Evolutionary conservation across 768 basidiomycete species (phyloP).

Genomic region (Phlegmacium glaucopus): DNA sequence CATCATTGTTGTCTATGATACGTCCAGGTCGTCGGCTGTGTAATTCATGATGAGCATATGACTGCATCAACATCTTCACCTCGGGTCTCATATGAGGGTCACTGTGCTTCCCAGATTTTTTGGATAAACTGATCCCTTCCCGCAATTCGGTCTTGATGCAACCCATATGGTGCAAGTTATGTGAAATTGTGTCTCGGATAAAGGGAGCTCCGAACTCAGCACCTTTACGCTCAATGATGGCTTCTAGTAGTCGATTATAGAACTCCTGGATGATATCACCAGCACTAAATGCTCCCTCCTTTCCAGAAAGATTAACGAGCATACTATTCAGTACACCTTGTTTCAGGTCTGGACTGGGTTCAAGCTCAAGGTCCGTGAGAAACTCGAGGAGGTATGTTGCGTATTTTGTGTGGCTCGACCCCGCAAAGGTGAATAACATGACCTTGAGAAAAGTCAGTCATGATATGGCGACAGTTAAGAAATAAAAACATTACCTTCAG

Average conservation of each 20-base stretch:
- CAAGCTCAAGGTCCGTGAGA: constrained; percentile 22
- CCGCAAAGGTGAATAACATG: constrained; percentile 26
- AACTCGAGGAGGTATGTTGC: constrained; percentile 24
- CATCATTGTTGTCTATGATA: constrained; percentile 5
- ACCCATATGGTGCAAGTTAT: constrained; percentile 23
- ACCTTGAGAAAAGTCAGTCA: constrained; percentile 6
- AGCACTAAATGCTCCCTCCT: constrained; percentile 14
- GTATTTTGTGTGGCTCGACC: constrained; percentile 26
- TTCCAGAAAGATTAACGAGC: constrained; percentile 24
- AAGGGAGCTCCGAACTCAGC: constrained; percentile 18
- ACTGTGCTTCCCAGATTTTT: constrained; percentile 16
- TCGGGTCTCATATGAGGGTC: constrained; percentile 16
- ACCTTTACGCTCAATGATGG: constrained; percentile 16
- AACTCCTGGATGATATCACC: constrained; percentile 28
- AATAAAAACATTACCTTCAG: constrained; percentile 19
- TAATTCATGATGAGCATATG: constrained; percentile 12
- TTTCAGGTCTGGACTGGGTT: constrained; percentile 15
- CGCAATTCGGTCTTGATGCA: constrained; percentile 22
- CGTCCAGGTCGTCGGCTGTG: constrained; percentile 17
- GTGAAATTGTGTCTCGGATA: constrained; percentile 20
- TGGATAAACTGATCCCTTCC: constrained; percentile 11
- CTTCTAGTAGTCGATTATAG: constrained; percentile 23
- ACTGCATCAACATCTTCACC: constrained; percentile 11
- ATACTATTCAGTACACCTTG: constrained; percentile 18
- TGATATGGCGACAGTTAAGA: not conserved